Percentiles rank a stretch among this genome's conserved stretches.
These are phyloP conservation scores for Herpotrichia juniperi DNA, from an alignment of 2,329 filamentous ascomycete species.

Conservation along the genomic window DNA sequence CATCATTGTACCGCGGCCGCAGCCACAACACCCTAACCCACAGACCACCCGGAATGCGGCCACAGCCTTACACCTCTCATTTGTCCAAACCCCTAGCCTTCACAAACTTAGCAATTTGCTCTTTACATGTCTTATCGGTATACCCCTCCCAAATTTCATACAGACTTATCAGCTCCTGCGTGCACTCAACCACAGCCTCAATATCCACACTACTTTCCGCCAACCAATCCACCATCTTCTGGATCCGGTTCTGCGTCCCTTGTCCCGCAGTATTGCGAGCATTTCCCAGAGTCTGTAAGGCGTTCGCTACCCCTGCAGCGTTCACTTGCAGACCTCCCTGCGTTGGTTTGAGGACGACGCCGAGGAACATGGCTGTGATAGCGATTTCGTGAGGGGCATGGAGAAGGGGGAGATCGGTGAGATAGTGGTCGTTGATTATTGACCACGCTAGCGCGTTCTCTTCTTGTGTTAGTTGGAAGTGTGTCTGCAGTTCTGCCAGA, in stretches of 20 bases:
- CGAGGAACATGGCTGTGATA: slow-evolving; percentile 83
- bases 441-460: slow-evolving; percentile 79
- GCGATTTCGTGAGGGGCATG: slow-evolving; percentile 87
- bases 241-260: slow-evolving; percentile 60
- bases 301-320: slow-evolving; percentile 47
- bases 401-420: slow-evolving; percentile 87
- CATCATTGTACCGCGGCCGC: slow-evolving; percentile 16
- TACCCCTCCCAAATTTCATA: slow-evolving; percentile 78
- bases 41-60: slow-evolving; percentile 9
- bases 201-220: slow-evolving; percentile 87
- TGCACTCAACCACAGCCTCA: slow-evolving; percentile 83
- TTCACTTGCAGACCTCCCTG: slow-evolving; percentile 56
- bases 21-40: slow-evolving; percentile 2
- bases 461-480: slow-evolving; percentile 75
- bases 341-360: slow-evolving; percentile 78
- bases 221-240: slow-evolving; percentile 78
- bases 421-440: slow-evolving; percentile 89
- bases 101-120: slow-evolving; percentile 66
- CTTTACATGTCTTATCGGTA: slow-evolving; percentile 68
- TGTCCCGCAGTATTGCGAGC: slow-evolving; percentile 30
- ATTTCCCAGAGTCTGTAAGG: slow-evolving; percentile 44
- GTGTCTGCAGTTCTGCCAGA: slow-evolving; percentile 71
- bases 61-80: slow-evolving; percentile 37
- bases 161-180: slow-evolving; percentile 88
- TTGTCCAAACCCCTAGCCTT: slow-evolving; percentile 65